These are phyloP conservation scores for Patellifolia procumbens DNA, from an alignment of 179 eudicot genomes.

Conservation along the genomic window DNA sequence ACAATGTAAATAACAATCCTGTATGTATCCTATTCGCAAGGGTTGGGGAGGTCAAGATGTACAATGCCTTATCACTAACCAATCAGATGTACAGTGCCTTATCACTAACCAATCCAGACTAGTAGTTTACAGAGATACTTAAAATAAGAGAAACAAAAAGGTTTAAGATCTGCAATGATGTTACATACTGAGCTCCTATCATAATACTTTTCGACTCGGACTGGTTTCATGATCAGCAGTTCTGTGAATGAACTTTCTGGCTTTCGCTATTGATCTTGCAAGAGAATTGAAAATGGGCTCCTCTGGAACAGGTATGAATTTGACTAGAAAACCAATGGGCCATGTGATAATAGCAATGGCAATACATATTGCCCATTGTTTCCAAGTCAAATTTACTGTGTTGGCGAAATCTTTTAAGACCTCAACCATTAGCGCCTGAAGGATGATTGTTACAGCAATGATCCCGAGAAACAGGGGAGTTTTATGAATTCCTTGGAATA, in stretches of 20 bases:
- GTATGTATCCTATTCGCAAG: conserved; percentile 6
- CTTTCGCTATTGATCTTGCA: conserved; percentile 12
- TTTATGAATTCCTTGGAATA: conserved; percentile 56
- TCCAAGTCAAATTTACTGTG: conserved; percentile 58
- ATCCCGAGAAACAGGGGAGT: conserved; percentile 65
- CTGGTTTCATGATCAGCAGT: not conserved
- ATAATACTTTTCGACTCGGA: not conserved
- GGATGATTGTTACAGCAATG: conserved; percentile 53
- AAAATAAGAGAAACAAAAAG: not conserved
- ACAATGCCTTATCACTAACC: conserved; percentile 4
- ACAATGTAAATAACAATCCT: not conserved
- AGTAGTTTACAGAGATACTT: not conserved
- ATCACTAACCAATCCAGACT: conserved; percentile 4
- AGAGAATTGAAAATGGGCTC: conserved; percentile 44
- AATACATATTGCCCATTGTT: conserved; percentile 63
- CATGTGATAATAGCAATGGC: conserved; percentile 54
- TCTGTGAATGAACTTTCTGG: conserved; percentile 10
- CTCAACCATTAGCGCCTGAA: conserved; percentile 79
- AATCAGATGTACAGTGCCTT: conserved; percentile 8
- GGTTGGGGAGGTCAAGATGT: conserved; percentile 11
- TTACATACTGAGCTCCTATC: not conserved
- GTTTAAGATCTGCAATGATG: not conserved
- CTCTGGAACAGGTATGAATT: conserved; percentile 61
- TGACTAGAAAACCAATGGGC: conserved; percentile 59
- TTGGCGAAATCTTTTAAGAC: conserved; percentile 64